Evolutionary conservation across 768 basidiomycete species (phyloP), one percentile per base, ranked within the genome.

Genomic region (Auricularia sp.): DNA sequence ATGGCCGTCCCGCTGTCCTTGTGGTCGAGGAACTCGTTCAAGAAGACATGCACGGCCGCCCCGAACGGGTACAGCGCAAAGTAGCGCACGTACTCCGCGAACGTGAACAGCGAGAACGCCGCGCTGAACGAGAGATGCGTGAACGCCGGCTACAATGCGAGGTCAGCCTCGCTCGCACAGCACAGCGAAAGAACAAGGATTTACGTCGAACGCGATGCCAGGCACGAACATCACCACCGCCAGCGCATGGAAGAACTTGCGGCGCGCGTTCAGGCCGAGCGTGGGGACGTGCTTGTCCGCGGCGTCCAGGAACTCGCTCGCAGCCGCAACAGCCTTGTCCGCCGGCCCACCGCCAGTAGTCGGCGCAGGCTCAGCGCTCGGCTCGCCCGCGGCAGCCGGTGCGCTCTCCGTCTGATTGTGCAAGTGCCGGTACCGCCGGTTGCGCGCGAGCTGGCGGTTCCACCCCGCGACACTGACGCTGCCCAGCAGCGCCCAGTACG

Each of bases 31-130:
- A 99, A 99, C 73, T 99, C 97, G 77, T 90, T 91, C 85, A 99
- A 87, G 75, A 99, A 99, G 64, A 98, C 77, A 76, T 99, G 97
- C 21, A 99, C 85, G 11, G 85, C 79, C 10, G 91, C 95, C 14
- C 94, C 93, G 70, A 98, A 91, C 3, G 97, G 97, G 77, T 97
- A 98, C 61, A 99, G 84, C 43, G 97, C 97, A 75, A 98, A 99
- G 76, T 98, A 99, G 65, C 97, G 91, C 67, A 98, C 84, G 78
- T 98, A 98, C 77, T 99, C 97, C 64, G 91, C 87, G 73, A 99
- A 98, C 29, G 87, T 91, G 78, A 99, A 98, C 68, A 93, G 75
- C 8, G 97, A 88, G 74, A 99, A 98, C 1, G 96, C 96, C 21
- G 86, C 88, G 70, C 91, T 95, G 78, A 99, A 97, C 8, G 94